Evolutionary conservation across 1,284 basidiomycete species (phyloP).

Genomic region (Heterobasidion parviporum): DNA sequence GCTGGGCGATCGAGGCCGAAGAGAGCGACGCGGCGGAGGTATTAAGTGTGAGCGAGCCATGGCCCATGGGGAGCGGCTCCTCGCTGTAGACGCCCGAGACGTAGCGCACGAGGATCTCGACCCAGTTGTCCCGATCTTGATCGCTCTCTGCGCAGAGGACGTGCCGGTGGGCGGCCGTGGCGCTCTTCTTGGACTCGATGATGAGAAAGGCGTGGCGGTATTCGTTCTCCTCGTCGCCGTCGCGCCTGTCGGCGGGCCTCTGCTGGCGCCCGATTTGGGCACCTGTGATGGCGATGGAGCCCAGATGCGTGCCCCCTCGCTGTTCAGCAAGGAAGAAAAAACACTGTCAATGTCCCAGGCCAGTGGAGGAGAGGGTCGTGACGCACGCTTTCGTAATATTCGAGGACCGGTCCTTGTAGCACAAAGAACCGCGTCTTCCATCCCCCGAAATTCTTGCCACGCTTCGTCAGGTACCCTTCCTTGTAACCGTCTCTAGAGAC

Average conservation of each 20-base stretch:
- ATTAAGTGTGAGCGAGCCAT: constrained; percentile 7
- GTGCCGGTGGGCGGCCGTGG: constrained; percentile 71
- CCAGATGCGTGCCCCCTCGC: constrained; percentile 86
- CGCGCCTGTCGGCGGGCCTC: constrained; percentile 32
- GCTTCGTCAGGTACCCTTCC: constrained; percentile 94
- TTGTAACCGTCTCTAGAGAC: constrained; percentile 81
- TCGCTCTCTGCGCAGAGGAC: constrained; percentile 97
- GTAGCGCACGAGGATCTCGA: constrained; percentile 86
- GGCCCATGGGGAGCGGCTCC: constrained; percentile 6
- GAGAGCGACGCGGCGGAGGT: constrained; percentile 9
- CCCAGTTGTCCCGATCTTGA: constrained; percentile 88
- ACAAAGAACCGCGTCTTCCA: constrained; percentile 97
- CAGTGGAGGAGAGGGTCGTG: constrained; percentile 2
- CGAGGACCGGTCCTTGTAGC: constrained; percentile 77
- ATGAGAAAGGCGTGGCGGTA: constrained; percentile 97
- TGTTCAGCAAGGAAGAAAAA: constrained; percentile 22
- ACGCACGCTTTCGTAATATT: constrained; percentile 92
- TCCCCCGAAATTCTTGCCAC: constrained; percentile 93
- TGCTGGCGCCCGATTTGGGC: constrained; percentile 82
- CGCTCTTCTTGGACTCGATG: constrained; percentile 73
- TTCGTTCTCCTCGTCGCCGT: constrained; percentile 79
- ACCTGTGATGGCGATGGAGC: constrained; percentile 79
- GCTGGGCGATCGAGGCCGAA: constrained; percentile 18
- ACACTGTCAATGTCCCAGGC: constrained; percentile 2
- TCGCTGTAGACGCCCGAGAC: constrained; percentile 68